Conservation (phyloP, 2,329 filamentous ascomycete genomes). For the Cercospora nicotianae region DNA sequence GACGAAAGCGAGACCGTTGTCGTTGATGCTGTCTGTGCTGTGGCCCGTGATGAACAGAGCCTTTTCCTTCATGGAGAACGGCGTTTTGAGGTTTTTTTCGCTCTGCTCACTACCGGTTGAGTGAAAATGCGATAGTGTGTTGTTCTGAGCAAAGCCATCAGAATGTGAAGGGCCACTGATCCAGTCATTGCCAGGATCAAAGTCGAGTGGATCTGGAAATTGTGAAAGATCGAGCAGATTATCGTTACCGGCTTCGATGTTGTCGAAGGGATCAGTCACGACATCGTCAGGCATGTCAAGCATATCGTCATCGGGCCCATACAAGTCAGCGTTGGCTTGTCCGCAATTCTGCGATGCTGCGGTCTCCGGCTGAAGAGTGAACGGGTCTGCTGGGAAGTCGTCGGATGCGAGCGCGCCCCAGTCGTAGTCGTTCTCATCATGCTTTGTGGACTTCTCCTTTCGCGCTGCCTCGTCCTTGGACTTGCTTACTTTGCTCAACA, state of each 20-base stretch:
- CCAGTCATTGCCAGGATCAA: neutral
- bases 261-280: neutral
- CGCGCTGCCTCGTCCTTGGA: neutral
- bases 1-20: neutral
- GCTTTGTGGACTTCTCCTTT: neutral
- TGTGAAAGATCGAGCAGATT: neutral
- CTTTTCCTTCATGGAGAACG: neutral
- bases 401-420: conserved; percentile 17
- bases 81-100: too few species aligned
- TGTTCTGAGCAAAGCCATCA: neutral
- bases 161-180: neutral
- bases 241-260: neutral
- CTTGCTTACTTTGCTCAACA: neutral
- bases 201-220: neutral
- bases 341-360: neutral
- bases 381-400: conserved; percentile 16
- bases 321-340: neutral
- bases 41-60: conserved; percentile 16
- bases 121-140: neutral
- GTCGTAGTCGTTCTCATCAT: conserved; percentile 28
- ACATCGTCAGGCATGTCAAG: conserved; percentile 20
- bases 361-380: neutral
- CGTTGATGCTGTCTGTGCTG: conserved; percentile 16
- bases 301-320: conserved; percentile 25
- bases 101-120: neutral